These are phyloP conservation scores for Zelonia costaricensis DNA, from an alignment of 208 protist genomes.

Conservation along the genomic window DNA sequence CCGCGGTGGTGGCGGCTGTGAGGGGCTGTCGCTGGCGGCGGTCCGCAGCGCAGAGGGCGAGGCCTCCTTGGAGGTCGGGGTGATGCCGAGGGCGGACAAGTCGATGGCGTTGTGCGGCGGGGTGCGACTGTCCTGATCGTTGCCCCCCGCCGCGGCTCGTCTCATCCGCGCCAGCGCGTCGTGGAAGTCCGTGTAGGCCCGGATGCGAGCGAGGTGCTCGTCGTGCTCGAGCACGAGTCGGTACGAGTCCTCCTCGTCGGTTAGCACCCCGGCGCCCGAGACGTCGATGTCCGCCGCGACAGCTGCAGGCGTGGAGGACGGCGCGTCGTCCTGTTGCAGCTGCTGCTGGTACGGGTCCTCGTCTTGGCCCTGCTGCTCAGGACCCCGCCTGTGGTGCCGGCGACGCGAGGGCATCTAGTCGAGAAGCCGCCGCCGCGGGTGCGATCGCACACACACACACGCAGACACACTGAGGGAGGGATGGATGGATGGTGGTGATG, in stretches of 20 bases:
- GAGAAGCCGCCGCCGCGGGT: not conserved
- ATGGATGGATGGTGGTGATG: not conserved
- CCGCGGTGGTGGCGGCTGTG: no score
- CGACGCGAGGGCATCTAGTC: not conserved
- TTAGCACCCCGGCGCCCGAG: slow-evolving; percentile 2
- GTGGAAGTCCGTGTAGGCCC: slow-evolving; percentile 27
- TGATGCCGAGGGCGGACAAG: no score
- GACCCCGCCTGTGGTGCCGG: not conserved
- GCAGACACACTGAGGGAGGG: slow-evolving; percentile 4
- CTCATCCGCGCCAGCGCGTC: slow-evolving; percentile 7
- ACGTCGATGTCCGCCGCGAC: not conserved
- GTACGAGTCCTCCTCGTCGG: slow-evolving; percentile 33
- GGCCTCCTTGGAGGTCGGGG: not conserved
- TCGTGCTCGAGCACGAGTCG: slow-evolving; percentile 23
- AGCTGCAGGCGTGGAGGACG: not conserved
- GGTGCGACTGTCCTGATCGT: not conserved
- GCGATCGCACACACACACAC: not conserved
- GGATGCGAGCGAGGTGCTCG: slow-evolving; percentile 25
- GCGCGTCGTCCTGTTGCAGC: not conserved
- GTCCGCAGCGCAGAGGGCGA: no score
- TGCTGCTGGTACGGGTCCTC: slow-evolving; percentile 1
- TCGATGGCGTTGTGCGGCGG: not conserved
- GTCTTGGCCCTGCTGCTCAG: not conserved
- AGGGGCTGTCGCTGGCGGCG: no score
- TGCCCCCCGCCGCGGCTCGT: not conserved